Percentiles rank a stretch among this genome's conserved stretches.
Evolutionary conservation across 192 early-diverging fungal genomes (phyloP).

Genomic region (Oehlia diaphana): DNA sequence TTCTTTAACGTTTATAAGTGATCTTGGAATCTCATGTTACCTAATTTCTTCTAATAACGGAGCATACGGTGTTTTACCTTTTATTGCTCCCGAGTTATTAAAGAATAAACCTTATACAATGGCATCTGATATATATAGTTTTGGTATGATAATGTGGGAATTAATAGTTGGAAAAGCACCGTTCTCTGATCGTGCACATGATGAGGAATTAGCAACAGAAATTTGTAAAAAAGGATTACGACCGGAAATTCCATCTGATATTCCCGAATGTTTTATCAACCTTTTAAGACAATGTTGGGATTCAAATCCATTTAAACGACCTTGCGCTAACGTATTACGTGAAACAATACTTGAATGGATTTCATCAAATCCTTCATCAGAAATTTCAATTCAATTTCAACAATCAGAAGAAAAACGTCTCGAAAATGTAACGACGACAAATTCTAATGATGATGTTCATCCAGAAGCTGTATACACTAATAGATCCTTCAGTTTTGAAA

Average conservation of each 20-base stretch:
- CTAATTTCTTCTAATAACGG: not conserved
- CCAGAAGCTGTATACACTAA: not conserved
- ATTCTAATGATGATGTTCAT: not conserved
- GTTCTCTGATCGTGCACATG: conserved; percentile 29
- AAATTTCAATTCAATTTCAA: not conserved
- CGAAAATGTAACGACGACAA: not conserved
- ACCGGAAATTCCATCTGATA: not conserved
- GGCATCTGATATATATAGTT: conserved; percentile 42
- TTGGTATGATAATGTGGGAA: conserved; percentile 49
- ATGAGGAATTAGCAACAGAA: conserved; percentile 3
- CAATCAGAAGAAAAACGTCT: not conserved
- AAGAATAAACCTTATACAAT: conserved; percentile 31
- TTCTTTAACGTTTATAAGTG: not conserved
- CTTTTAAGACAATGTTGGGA: conserved; percentile 19
- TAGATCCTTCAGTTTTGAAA: not conserved
- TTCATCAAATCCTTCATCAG: not conserved
- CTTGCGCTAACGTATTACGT: conserved; percentile 34
- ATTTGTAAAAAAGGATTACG: conserved; percentile 17
- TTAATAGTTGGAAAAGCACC: conserved; percentile 36
- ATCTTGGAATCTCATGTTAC: not conserved
- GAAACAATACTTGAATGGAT: conserved; percentile 27
- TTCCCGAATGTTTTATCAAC: not conserved
- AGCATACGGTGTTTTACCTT: conserved; percentile 36
- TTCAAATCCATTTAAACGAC: conserved; percentile 9
- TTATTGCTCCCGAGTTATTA: conserved; percentile 43